These are phyloP conservation scores for Sugiyamaella chiloensis DNA, from an alignment of 805 yeast genomes.

Conservation along the genomic window DNA sequence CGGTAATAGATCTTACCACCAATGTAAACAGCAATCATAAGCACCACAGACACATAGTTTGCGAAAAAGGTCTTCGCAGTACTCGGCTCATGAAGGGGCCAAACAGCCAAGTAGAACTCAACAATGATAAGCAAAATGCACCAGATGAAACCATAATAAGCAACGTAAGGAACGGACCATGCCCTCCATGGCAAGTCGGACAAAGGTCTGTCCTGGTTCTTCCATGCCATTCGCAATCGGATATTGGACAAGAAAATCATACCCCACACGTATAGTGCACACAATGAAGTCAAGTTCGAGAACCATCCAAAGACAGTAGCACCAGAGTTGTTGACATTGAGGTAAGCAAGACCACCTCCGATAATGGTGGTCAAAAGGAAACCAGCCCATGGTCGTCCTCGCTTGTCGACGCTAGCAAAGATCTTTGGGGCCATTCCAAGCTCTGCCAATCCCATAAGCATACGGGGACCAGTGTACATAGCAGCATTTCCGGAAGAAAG, in stretches of 20 bases:
- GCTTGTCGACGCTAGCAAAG: conserved; percentile 55
- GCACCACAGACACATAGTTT: conserved; percentile 40
- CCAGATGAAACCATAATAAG: conserved; percentile 47
- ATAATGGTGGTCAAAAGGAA: conserved; percentile 43
- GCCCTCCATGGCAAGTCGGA: conserved; percentile 57
- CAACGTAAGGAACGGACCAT: conserved; percentile 3
- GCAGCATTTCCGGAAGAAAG: conserved; percentile 82
- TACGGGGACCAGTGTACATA: conserved; percentile 65
- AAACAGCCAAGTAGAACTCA: conserved; percentile 67
- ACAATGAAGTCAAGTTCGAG: conserved; percentile 70
- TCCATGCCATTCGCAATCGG: conserved; percentile 61
- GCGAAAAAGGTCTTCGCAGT: conserved; percentile 38
- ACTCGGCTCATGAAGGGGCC: conserved; percentile 44
- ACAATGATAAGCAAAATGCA: conserved; percentile 54
- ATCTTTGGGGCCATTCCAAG: conserved; percentile 69
- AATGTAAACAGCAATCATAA: conserved; percentile 7
- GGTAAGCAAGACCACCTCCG: conserved; percentile 65
- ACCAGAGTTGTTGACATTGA: conserved; percentile 49
- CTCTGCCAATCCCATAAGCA: conserved; percentile 64
- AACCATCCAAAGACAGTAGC: conserved; percentile 39
- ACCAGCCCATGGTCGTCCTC: conserved; percentile 69
- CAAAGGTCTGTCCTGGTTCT: conserved; percentile 59
- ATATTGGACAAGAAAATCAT: conserved; percentile 65
- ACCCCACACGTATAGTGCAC: conserved; percentile 73
- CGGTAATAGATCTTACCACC: conserved; percentile 34